phyloP scores from a whole-genome alignment of 2,329 filamentous ascomycete genomes.

The Colletotrichum sojae region DNA sequence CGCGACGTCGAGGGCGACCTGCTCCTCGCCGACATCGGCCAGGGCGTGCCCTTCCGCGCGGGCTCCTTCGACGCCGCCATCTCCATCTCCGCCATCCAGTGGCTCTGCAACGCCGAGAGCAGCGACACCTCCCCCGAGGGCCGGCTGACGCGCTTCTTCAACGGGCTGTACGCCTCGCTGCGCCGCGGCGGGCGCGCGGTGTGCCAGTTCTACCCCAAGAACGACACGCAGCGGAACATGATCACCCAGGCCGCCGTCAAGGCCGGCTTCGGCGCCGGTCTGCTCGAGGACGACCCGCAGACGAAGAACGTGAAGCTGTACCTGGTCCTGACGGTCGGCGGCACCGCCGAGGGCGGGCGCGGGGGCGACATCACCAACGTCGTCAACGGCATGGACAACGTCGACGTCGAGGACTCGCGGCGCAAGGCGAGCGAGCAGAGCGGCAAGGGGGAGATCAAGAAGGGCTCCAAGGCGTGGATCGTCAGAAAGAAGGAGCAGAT shows the following conservation, averaged over 20 bases:
- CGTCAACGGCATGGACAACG: conserved; percentile 88
- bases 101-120: conserved; percentile 96
- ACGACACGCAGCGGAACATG: conserved; percentile 91
- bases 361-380: conserved; percentile 91
- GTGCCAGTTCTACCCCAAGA: conserved; percentile 98
- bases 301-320: conserved; percentile 99
- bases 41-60: conserved; percentile 93
- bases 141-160: conserved; percentile 88
- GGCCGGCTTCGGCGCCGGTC: conserved; percentile 94
- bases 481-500: conserved; percentile 92
- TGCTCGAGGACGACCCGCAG: conserved; percentile 94
- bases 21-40: conserved; percentile 94
- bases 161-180: conserved; percentile 88
- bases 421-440: conserved; percentile 62
- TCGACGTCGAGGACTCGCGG: conserved; percentile 83
- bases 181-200: conserved; percentile 89
- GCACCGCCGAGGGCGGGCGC: conserved; percentile 61
- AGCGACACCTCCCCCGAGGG: conserved; percentile 86
- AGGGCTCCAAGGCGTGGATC: conserved; percentile 89
- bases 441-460: conserved; percentile 72
- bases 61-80: conserved; percentile 96
- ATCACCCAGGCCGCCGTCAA: conserved; percentile 91
- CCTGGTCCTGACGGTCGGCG: conserved; percentile 91
- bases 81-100: conserved; percentile 96
- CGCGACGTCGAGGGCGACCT: conserved; percentile 93